Base-by-base conservation (phyloP, 192 early-diverging fungal species). In the Entrophospora sp. region DNA sequence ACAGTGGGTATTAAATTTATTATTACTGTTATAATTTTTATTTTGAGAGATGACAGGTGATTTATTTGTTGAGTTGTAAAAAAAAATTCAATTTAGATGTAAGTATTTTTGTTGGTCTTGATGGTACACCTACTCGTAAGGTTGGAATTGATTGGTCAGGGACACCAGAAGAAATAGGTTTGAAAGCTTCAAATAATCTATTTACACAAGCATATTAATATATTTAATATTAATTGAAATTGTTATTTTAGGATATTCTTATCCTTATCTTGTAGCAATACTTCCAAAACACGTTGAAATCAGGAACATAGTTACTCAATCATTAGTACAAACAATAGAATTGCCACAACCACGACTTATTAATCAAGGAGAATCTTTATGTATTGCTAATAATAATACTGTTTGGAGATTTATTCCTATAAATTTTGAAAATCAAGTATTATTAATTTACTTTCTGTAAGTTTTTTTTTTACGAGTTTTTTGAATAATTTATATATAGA, bases 241-340 rank as follows among this genome's bases (percentile, higher is more conserved):
- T 51, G 18, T 49, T 10, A 30, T 55, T 59, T 24, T 55, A 81
- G 82, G 79, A 7, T 86, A 79, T 46, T 87, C 81, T 3, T 71
- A 82, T 30, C 90, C 90, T n/a, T 93, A 91, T 65, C 79, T 87
- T 13, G 78, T 91, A 62, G 88, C 80, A 6, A 81, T 91, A 34
- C 61, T 88, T 34, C 71, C 79, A 4, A 76, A 79, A 4, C 78
- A 87, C 36, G 83, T 98, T 0, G 92, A 95, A 69, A 89, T 98
- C 14, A 82, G 91, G 67, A 93, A 90, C 46, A 85, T 96, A 46
- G 87, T 79, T 44, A 89, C 91, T 0, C 85, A 87, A 49, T 84
- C 83, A 2, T 72, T 94, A 22, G 89, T 98, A 4, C 96, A 98
- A 71, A 77, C 81, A 31, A 81, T 94, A 12, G 79, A 85, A 16